Evolutionary conservation across 2,329 filamentous ascomycete genomes (phyloP), one percentile per base, ranked within the genome.

Genomic region (Beauveria pseudobassiana): DNA sequence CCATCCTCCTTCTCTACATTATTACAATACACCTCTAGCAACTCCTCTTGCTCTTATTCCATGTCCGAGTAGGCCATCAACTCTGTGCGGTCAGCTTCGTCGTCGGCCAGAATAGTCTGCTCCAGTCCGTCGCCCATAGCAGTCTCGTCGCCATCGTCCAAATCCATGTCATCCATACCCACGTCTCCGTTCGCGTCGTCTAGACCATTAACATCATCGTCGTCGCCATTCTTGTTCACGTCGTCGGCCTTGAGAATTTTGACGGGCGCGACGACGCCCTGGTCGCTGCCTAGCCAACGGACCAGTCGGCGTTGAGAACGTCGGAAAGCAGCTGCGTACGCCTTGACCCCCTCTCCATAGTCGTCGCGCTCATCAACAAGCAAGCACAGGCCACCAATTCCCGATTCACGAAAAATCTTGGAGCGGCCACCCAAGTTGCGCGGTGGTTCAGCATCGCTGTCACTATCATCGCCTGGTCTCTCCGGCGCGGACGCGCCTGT

Each of bases 271-370:
- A 85, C 73, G 20, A 83, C 77, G 2, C 79, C 80, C 3, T 80
- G 67, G n/a, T 75, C 74, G 12, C 72, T 75, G 3, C 76, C 74
- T n/a, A 76, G 76, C 90, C 90, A 93, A 38, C 90, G 82, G 58
- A 82, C 77, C n/a, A 93, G 76, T 46, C 90, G 81, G 30, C 90
- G 81, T 22, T 80, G 77, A 1, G 82, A 80, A 18, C 88, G 82
- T 59, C 87, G 78, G 20, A 93, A 75, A 8, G 89, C 82, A 12
- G 88, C 84, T 4, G 85, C 82, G 62, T 90, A 87, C 1, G 84
- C 80, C 60, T 82, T 81, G 6, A 85, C 80, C 72, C 93, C 89
- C 72, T 93, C 90, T 49, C 90, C 90, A 66, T 86, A 89, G 73
- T 93, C 90, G 64, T 91, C 87, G 0, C 80, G 74, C 70, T 93